These are phyloP conservation scores for Cyanodermella asteris DNA, from an alignment of 2,329 filamentous ascomycete genomes.

Conservation along the genomic window DNA sequence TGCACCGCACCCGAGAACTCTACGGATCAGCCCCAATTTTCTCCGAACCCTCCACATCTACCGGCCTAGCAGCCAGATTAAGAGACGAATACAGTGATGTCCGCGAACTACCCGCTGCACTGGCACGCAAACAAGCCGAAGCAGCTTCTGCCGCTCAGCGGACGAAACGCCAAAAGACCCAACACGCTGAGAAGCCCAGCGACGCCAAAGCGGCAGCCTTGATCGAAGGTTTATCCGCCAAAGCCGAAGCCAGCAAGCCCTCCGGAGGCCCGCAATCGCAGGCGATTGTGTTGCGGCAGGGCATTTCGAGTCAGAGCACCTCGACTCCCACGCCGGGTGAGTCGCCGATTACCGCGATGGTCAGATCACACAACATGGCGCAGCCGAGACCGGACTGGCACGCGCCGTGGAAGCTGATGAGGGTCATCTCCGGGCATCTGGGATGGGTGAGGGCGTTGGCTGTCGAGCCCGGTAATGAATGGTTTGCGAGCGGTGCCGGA, in stretches of 20 bases:
- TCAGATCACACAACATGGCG: conserved; percentile 40
- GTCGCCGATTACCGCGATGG: conserved; percentile 32
- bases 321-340: conserved; percentile 30
- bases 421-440: conserved; percentile 87
- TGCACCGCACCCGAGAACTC: too few species aligned
- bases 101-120: conserved; percentile 50
- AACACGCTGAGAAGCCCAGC: conserved; percentile 25
- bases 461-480: conserved; percentile 89
- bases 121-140: conserved; percentile 57
- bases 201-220: conserved; percentile 40
- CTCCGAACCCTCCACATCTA: conserved; percentile 18
- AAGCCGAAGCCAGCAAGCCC: conserved; percentile 9
- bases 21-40: too few species aligned
- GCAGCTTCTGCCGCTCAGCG: conserved; percentile 35
- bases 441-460: conserved; percentile 83
- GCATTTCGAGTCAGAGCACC: conserved; percentile 16
- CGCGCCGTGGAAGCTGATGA: conserved; percentile 92
- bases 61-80: conserved; percentile 35
- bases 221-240: conserved; percentile 37
- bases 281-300: conserved; percentile 31
- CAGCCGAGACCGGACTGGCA: conserved; percentile 83
- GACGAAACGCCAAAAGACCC: conserved; percentile 37
- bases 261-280: conserved; percentile 26
- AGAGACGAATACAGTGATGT: conserved; percentile 58
- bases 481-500: conserved; percentile 89